Evolutionary conservation across 164 flowering plant genomes (phyloP), one percentile per base, ranked within the genome.

Genomic region (Aristolochia contorta): DNA sequence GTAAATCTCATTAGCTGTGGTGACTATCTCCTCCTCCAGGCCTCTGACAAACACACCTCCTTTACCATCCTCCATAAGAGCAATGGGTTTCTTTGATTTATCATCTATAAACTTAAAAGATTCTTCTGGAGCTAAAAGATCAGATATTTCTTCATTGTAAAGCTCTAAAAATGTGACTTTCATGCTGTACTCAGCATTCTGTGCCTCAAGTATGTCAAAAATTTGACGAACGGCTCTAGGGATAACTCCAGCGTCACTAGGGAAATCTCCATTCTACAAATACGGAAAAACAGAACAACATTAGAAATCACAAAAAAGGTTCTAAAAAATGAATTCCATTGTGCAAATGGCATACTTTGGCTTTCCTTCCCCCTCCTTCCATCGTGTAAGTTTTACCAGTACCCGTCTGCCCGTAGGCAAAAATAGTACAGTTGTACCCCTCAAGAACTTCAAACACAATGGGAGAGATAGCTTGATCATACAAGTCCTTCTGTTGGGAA

Each of bases 1-100:
- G 67, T 85, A 88, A 50, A 88, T 88, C 71, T 88, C 92, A 73
- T 79, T 78, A 6, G 92, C 92, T 59, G 86, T 78, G 23, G 75
- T 72, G 12, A 88, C 96, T 52, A 85, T 80, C 78, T 84, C 96
- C 72, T 88, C 96, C 72, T 88, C 96, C 61, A 88, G 77, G 33
- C 96, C 96, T 75, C 90, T 84, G 19, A 88, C 92, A 67, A 85
- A 82, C 37, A 88, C 92, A 71, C 88, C 96, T 3, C 96, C 96
- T 68, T 78, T 85, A 23, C 92, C 96, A 79, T 85, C 88, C 72
- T 88, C 96, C 96, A 88, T 88, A 27, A 88, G 82, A 57, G 96
- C 89, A 25, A 85, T 77, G 22, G 96, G 89, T 58, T 85, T 88
- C 77, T 84, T 88, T 30, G 80, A 76, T 72, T 82, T 87, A 67